Conservation (phyloP, 257 asterid species). For the Vinca minor region DNA sequence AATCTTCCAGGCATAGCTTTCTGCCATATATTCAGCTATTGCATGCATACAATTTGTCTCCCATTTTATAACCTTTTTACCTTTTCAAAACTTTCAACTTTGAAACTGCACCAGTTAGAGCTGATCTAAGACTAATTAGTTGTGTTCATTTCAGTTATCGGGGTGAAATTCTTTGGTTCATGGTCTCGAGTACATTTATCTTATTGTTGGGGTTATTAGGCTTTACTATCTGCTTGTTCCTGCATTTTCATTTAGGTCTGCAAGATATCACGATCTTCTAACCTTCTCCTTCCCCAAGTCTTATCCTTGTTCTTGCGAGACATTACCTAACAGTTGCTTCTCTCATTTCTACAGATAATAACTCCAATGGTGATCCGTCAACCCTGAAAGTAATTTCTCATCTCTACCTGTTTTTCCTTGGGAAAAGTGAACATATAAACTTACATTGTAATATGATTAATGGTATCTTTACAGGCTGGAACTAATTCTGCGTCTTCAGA, state of each 20-base stretch:
- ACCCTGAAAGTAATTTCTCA: constrained; percentile 26
- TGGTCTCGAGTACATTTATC: neutral
- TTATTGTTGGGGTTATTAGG: constrained; percentile 1
- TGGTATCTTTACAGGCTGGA: constrained; percentile 50
- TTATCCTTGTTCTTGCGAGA: neutral
- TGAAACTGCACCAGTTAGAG: neutral
- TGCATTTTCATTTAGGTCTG: neutral
- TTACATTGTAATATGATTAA: constrained; percentile 17
- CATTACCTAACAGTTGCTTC: constrained; percentile 4
- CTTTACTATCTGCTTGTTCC: neutral
- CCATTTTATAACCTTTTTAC: no score
- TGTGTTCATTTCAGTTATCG: neutral
- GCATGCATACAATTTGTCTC: no score
- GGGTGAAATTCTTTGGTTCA: no score
- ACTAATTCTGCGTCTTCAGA: constrained; percentile 29
- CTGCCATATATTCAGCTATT: no score
- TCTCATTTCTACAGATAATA: constrained; percentile 28
- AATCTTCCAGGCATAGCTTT: neutral
- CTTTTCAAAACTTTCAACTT: neutral
- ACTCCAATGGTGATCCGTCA: constrained; percentile 23
- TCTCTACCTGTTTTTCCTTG: neutral
- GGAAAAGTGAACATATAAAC: neutral
- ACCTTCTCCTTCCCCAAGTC: neutral
- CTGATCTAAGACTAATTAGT: neutral
- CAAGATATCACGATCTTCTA: neutral